Conservation (phyloP, 1,139 yeast genomes). For the Keqinozyma sinolaborantium region DNA sequence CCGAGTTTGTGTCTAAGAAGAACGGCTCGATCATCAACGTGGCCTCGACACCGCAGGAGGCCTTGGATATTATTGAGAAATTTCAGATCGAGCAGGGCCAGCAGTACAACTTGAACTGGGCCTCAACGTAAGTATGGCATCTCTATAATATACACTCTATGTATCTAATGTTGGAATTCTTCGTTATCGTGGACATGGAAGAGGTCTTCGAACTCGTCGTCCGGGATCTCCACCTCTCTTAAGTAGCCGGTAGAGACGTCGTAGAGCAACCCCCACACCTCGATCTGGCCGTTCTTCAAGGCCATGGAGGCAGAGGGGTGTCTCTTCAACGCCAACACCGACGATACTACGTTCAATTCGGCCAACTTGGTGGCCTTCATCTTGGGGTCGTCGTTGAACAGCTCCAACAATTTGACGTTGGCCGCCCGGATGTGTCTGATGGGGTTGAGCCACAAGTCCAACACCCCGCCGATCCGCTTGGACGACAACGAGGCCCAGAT, state of each 20-base stretch:
- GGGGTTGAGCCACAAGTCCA: conserved; percentile 77
- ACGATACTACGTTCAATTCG: conserved; percentile 72
- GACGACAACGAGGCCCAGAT: conserved; percentile 80
- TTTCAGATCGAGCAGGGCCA: conserved; percentile 73
- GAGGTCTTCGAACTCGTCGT: conserved; percentile 48
- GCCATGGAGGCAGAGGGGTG: conserved; percentile 79
- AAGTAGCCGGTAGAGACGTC: conserved; percentile 80
- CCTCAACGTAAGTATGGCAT: conserved; percentile 25
- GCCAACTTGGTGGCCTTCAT: conserved; percentile 64
- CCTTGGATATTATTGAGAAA: conserved; percentile 54
- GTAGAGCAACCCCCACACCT: conserved; percentile 86
- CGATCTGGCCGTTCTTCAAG: conserved; percentile 64
- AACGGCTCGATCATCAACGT: conserved; percentile 70
- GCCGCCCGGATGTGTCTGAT: conserved; percentile 67
- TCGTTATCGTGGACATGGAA: conserved; percentile 47
- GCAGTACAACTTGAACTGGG: conserved; percentile 67
- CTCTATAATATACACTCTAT: background rate
- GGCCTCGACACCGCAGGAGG: conserved; percentile 67
- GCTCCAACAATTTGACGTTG: conserved; percentile 44
- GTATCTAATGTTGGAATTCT: conserved; percentile 8
- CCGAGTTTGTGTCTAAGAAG: conserved; percentile 66
- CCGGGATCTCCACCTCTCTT: conserved; percentile 49
- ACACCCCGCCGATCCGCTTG: conserved; percentile 67
- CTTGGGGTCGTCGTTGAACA: conserved; percentile 41
- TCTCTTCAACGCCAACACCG: conserved; percentile 55